Evolutionary conservation across 768 basidiomycete species (phyloP).

Genomic region (Suillus variegatus): DNA sequence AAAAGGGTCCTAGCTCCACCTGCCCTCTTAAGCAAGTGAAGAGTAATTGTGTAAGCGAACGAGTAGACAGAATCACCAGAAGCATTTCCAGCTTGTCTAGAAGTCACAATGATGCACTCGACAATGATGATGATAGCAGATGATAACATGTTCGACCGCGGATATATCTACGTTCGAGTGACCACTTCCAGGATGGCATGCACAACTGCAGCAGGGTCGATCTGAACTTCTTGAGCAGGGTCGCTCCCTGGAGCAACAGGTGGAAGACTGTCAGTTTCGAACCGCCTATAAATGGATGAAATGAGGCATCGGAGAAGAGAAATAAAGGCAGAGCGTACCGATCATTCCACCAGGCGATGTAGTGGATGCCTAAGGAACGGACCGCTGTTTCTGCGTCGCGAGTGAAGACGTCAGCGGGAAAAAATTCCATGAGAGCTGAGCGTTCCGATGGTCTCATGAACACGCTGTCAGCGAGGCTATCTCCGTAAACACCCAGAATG

Average conservation of each 20-base stretch:
- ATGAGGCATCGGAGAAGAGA: background rate
- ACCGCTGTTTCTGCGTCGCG: slow-evolving; percentile 62
- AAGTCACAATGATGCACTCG: background rate
- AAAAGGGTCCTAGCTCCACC: background rate
- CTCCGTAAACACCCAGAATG: slow-evolving; percentile 59
- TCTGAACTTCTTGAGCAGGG: slow-evolving; percentile 27
- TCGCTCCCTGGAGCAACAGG: slow-evolving; percentile 27
- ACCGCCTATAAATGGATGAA: slow-evolving; percentile 33
- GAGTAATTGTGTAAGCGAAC: background rate
- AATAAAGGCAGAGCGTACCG: slow-evolving; percentile 26
- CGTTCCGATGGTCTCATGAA: slow-evolving; percentile 65
- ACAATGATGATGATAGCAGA: background rate
- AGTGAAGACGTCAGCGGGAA: slow-evolving; percentile 64
- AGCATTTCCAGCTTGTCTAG: background rate
- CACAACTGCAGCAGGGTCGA: slow-evolving; percentile 45
- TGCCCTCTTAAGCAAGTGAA: background rate
- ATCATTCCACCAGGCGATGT: slow-evolving; percentile 58
- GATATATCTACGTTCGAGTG: background rate
- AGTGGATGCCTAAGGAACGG: slow-evolving; percentile 53
- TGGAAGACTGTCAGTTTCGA: slow-evolving; percentile 37
- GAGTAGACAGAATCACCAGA: background rate
- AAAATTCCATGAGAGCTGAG: slow-evolving; percentile 76
- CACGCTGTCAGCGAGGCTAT: slow-evolving; percentile 64
- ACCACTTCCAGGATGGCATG: slow-evolving; percentile 31
- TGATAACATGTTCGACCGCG: background rate